Conservation (phyloP, 2,329 filamentous ascomycete species). For the Penicillium verrucosum region DNA sequence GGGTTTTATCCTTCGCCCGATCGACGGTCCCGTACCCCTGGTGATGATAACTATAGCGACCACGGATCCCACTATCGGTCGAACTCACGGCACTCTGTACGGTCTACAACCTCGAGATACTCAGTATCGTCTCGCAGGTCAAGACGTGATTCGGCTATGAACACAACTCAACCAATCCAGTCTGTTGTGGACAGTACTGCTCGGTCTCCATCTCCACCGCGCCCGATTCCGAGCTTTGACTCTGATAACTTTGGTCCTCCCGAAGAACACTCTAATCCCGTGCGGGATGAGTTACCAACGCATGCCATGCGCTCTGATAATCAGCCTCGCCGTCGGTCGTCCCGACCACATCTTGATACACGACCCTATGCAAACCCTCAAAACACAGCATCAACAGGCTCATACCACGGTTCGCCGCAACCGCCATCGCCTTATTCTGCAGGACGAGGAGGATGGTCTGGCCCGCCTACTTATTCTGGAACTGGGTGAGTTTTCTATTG, state of each 20-base stretch:
- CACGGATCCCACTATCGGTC: constrained; percentile 32
- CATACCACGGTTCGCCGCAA: constrained; percentile 60
- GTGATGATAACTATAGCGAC: constrained; percentile 25
- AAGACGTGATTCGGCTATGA: constrained; percentile 25
- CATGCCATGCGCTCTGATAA: constrained; percentile 36
- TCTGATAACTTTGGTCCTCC: constrained; percentile 29
- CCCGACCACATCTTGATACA: constrained; percentile 42
- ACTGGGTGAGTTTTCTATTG: constrained; percentile 46
- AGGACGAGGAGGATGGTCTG: constrained; percentile 54
- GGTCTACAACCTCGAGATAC: constrained; percentile 32
- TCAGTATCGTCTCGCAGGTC: constrained; percentile 26
- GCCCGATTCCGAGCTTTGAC: constrained; percentile 33
- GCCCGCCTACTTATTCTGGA: constrained; percentile 42
- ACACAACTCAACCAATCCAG: constrained; percentile 29
- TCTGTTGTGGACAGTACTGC: constrained; percentile 26
- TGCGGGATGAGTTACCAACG: constrained; percentile 34
- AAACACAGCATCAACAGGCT: constrained; percentile 53
- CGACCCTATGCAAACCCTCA: constrained; percentile 56
- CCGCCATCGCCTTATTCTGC: constrained; percentile 59
- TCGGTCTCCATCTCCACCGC: constrained; percentile 36
- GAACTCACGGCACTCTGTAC: constrained; percentile 34
- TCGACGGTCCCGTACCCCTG: constrained; percentile 29
- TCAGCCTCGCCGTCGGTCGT: constrained; percentile 34
- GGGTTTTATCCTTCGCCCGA: constrained; percentile 27
- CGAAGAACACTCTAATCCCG: constrained; percentile 31